These are phyloP conservation scores for Plasmodiophora brassicae DNA, from an alignment of 208 protist species.

Conservation along the genomic window DNA sequence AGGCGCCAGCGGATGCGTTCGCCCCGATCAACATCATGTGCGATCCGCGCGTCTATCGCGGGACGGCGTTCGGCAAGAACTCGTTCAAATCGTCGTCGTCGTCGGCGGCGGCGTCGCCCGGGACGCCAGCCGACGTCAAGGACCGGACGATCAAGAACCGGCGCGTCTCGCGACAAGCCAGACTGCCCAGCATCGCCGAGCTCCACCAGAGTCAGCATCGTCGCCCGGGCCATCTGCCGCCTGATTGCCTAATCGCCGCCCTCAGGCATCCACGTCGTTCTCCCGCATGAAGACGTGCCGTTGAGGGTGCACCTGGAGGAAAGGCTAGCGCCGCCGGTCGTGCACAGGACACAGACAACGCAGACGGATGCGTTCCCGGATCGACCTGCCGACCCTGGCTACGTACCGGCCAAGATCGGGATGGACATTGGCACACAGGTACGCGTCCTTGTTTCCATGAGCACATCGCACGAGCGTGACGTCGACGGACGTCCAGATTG, in stretches of 20 bases:
- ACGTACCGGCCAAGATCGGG: slow-evolving; percentile 85
- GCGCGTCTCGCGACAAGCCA: neutral
- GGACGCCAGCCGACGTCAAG: neutral
- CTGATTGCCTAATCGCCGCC: neutral
- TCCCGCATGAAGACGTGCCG: neutral
- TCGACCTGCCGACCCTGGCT: slow-evolving; percentile 80
- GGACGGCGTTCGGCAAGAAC: slow-evolving; percentile 77
- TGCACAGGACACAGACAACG: slow-evolving; percentile 70
- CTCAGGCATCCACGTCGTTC: neutral
- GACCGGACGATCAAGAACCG: neutral
- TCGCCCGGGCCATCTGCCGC: neutral
- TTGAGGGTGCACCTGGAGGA: slow-evolving; percentile 86
- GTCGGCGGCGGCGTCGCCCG: neutral
- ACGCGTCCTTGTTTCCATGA: too few species aligned
- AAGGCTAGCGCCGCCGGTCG: slow-evolving; percentile 73
- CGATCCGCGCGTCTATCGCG: slow-evolving; percentile 85
- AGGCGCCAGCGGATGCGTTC: too few species aligned
- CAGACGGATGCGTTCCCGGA: slow-evolving; percentile 91
- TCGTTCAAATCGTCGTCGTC: neutral
- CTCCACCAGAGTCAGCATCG: slow-evolving; percentile 49
- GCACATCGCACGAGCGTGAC: too few species aligned
- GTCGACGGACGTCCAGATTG: neutral
- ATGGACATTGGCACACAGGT: slow-evolving; percentile 90
- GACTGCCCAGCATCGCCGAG: slow-evolving; percentile 57
- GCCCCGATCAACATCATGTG: slow-evolving; percentile 80